Percentiles rank a stretch among this genome's conserved stretches.
Conservation (phyloP, 1,139 yeast genomes). For the Yamadazyma siamensis region DNA sequence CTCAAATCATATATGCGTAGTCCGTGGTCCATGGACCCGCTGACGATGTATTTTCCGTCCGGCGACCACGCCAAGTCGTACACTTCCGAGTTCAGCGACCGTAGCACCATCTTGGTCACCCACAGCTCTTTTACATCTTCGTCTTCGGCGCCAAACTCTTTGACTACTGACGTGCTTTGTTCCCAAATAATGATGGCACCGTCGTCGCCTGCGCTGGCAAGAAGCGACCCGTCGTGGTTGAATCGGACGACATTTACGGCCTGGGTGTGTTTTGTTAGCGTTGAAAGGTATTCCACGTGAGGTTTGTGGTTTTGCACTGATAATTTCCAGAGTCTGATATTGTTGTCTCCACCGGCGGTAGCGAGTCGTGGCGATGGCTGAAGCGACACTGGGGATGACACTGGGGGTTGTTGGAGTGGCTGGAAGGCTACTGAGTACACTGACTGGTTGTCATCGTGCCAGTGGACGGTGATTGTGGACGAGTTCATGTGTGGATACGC, state of each 20-base stretch:
- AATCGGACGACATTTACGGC: constrained; percentile 92
- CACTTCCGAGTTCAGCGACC: constrained; percentile 70
- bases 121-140: constrained; percentile 71
- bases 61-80: constrained; percentile 95
- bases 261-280: constrained; percentile 84
- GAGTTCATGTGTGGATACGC: constrained; percentile 46
- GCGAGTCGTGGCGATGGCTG: constrained; percentile 48
- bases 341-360: constrained; percentile 95
- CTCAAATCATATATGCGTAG: constrained; percentile 62
- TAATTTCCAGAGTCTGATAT: constrained; percentile 64
- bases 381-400: too few species aligned
- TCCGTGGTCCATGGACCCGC: constrained; percentile 89
- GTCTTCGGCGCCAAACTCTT: constrained; percentile 53
- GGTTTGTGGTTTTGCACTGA: constrained; percentile 5
- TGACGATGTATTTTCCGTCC: constrained; percentile 64
- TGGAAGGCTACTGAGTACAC: constrained; percentile 83
- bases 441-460: constrained; percentile 82
- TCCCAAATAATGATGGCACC: constrained; percentile 85
- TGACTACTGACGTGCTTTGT: constrained; percentile 48
- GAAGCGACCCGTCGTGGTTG: constrained; percentile 56
- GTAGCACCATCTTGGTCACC: constrained; percentile 53
- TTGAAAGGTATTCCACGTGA: constrained; percentile 60
- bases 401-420: constrained; percentile 32
- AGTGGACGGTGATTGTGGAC: constrained; percentile 63
- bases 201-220: constrained; percentile 95